Evolutionary conservation across 2,329 filamentous ascomycete species (phyloP).

Genomic region (Pyrenophora graminea): DNA sequence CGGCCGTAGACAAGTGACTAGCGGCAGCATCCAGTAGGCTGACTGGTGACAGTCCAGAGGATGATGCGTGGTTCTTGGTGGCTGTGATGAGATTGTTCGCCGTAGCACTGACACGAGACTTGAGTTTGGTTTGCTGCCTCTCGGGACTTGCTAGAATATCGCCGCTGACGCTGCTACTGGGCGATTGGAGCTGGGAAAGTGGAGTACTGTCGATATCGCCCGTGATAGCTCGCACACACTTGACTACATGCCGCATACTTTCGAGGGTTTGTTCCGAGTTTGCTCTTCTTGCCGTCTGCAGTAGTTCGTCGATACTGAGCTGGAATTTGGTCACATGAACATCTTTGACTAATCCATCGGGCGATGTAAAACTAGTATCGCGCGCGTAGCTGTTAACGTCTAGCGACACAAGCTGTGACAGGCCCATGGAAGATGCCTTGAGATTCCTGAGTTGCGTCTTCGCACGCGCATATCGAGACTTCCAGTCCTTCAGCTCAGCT

Average conservation of each 20-base stretch:
- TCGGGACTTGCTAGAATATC: constrained; percentile 38
- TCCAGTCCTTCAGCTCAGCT: constrained; percentile 85
- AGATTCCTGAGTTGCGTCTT: constrained; percentile 86
- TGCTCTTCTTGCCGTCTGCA: constrained; percentile 75
- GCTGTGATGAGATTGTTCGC: constrained; percentile 96
- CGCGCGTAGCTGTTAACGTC: constrained; percentile 70
- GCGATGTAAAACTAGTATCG: constrained; percentile 69
- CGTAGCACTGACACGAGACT: constrained; percentile 82
- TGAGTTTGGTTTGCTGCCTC: constrained; percentile 70
- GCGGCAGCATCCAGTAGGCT: constrained; percentile 91
- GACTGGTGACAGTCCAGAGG: constrained; percentile 86
- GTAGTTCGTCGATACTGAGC: constrained; percentile 86
- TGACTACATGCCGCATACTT: constrained; percentile 83
- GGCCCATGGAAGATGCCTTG: constrained; percentile 77
- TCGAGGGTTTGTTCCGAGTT: constrained; percentile 76
- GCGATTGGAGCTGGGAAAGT: constrained; percentile 43
- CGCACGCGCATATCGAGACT: constrained; percentile 80
- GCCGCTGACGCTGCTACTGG: constrained; percentile 42
- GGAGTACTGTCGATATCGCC: constrained; percentile 71
- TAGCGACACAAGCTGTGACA: constrained; percentile 61
- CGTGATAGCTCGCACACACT: constrained; percentile 81
- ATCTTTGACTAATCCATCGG: constrained; percentile 82
- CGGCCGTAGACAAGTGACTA: constrained; percentile 81
- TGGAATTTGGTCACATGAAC: constrained; percentile 95
- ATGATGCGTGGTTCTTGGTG: constrained; percentile 84